Evolutionary conservation across 139 green algal species (phyloP).

Genomic region (Chlorella ohadii): DNA sequence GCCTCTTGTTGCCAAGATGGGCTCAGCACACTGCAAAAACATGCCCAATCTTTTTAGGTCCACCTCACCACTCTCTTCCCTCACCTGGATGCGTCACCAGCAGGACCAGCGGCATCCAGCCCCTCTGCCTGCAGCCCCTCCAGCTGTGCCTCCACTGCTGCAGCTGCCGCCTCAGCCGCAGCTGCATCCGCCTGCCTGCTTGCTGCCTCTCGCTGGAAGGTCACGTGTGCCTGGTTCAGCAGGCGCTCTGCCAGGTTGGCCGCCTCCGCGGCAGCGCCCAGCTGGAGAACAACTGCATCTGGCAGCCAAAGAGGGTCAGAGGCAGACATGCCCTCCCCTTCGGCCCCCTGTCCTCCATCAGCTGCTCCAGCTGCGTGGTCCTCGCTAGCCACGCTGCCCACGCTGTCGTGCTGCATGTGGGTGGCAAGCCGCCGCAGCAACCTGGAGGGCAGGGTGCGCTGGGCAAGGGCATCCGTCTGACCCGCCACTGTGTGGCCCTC

Average conservation of each 20-base stretch:
- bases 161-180: background rate
- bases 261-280: background rate
- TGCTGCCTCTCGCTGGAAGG: background rate
- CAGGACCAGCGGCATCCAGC: background rate
- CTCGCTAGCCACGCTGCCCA: background rate
- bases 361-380: background rate
- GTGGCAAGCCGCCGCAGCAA: background rate
- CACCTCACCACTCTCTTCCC: background rate
- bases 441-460: background rate
- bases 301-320: no score
- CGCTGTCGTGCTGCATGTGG: constrained; percentile 9
- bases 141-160: background rate
- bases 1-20: background rate
- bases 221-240: background rate
- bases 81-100: background rate
- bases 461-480: background rate
- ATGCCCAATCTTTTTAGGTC: no score
- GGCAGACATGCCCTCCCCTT: background rate
- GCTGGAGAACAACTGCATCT: background rate
- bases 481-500: no score
- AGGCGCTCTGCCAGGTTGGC: background rate
- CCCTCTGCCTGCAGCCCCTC: background rate
- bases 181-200: background rate
- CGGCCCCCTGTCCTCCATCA: background rate
- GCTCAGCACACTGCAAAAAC: background rate